Conservation (phyloP, 2,329 filamentous ascomycete species). For the Xylaria sp. region DNA sequence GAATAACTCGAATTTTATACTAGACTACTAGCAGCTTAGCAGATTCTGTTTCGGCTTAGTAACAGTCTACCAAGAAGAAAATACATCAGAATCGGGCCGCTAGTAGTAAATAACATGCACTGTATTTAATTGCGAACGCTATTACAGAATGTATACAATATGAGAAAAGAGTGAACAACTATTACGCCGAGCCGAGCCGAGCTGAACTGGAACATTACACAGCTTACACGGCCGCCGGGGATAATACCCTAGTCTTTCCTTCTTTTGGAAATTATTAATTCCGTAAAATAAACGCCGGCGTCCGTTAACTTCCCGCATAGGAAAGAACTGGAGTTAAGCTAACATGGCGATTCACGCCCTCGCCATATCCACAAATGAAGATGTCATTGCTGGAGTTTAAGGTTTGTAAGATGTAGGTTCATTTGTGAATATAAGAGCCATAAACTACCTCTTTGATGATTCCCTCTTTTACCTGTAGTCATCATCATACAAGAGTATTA, state of each 20-base stretch:
- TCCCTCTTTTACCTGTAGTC: neutral
- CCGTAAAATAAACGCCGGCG: slow-evolving; percentile 5
- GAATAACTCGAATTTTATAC: no score
- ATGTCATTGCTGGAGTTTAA: neutral
- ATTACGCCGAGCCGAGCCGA: neutral
- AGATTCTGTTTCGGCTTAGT: no score
- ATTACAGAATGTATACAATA: neutral
- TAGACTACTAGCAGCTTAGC: no score
- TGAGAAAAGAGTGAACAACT: neutral
- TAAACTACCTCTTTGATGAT: neutral
- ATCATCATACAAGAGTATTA: neutral
- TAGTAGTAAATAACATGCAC: no score
- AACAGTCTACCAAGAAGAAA: no score
- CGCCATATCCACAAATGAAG: neutral
- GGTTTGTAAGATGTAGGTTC: neutral
- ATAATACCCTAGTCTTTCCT: neutral
- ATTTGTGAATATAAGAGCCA: slow-evolving; percentile 7
- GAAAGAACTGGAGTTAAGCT: slow-evolving; percentile 1
- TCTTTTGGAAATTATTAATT: slow-evolving; percentile 9
- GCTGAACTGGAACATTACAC: no score
- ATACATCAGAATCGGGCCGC: no score
- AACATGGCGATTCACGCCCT: neutral
- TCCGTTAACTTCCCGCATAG: slow-evolving; percentile 12
- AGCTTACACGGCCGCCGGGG: slow-evolving; percentile 1
- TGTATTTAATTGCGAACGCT: no score